Percentiles rank a stretch among this genome's conserved stretches.
These are phyloP conservation scores for Papiliotrema nemorosa DNA, from an alignment of 1,284 basidiomycete species.

Conservation along the genomic window DNA sequence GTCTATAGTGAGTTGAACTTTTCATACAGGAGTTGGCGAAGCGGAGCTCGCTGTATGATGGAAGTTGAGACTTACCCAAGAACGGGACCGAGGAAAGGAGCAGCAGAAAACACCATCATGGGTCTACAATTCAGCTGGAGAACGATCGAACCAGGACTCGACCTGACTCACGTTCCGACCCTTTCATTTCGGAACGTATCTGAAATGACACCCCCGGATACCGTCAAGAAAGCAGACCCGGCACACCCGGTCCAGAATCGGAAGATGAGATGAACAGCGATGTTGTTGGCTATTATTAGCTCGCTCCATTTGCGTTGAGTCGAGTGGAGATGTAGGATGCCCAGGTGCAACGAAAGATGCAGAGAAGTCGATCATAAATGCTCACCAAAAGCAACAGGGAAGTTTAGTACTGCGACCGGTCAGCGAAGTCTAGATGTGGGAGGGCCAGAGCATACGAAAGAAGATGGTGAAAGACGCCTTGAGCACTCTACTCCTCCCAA, in stretches of 20 bases:
- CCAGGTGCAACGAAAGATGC: no score
- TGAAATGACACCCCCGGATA: constrained; percentile 72
- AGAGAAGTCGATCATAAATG: neutral
- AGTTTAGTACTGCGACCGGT: constrained; percentile 54
- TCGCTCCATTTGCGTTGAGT: no score
- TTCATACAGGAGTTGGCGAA: neutral
- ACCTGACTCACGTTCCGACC: constrained; percentile 60
- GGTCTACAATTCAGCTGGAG: constrained; percentile 57
- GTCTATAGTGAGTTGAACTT: constrained; percentile 29
- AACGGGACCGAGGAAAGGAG: constrained; percentile 71
- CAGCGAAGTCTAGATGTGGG: neutral
- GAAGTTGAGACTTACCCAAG: constrained; percentile 40
- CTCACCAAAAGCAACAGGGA: constrained; percentile 61
- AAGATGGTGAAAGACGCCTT: constrained; percentile 30
- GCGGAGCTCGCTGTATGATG: neutral
- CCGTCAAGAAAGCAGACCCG: constrained; percentile 69
- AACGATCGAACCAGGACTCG: neutral
- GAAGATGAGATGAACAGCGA: constrained; percentile 62
- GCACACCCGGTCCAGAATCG: constrained; percentile 66
- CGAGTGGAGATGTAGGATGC: neutral
- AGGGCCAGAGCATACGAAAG: constrained; percentile 21
- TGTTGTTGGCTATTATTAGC: constrained; percentile 26
- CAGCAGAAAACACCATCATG: constrained; percentile 69
- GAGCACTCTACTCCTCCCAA: constrained; percentile 52
- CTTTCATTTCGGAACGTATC: constrained; percentile 65